Conservation (phyloP, 768 basidiomycete species). For the Suillus clintonianus region DNA sequence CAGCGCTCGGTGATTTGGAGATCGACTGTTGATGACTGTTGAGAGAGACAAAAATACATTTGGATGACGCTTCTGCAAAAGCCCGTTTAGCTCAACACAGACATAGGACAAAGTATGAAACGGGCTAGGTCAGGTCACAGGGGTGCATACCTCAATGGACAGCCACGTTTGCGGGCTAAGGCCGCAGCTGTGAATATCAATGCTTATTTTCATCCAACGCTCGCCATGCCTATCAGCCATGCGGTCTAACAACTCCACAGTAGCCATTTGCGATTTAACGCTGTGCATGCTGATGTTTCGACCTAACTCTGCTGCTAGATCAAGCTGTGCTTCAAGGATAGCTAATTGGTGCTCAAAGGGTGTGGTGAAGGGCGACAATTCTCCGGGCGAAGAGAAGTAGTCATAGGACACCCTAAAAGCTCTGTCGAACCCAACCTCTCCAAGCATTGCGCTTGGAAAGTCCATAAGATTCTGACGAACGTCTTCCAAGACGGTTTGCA, state of each 20-base stretch:
- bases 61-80: constrained; percentile 57
- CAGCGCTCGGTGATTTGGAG: constrained; percentile 60
- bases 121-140: background rate
- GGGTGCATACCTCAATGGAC: constrained; percentile 65
- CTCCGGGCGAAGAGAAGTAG: constrained; percentile 48
- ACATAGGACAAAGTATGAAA: constrained; percentile 10
- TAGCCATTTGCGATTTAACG: constrained; percentile 73
- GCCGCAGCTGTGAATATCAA: constrained; percentile 92
- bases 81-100: background rate
- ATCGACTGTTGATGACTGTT: constrained; percentile 78
- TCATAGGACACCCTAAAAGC: constrained; percentile 71
- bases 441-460: constrained; percentile 78
- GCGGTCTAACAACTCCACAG: constrained; percentile 61
- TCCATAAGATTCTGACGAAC: constrained; percentile 60
- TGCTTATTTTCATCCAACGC: constrained; percentile 65
- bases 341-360: constrained; percentile 79
- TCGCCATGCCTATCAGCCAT: constrained; percentile 60
- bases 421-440: constrained; percentile 92
- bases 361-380: constrained; percentile 75
- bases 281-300: constrained; percentile 88
- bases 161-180: constrained; percentile 76
- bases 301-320: constrained; percentile 76
- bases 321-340: constrained; percentile 82
- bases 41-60: constrained; percentile 91
- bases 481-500: constrained; percentile 58